Base-by-base conservation (phyloP, 2,329 filamentous ascomycete species). In the Parastagonospora avenae region DNA sequence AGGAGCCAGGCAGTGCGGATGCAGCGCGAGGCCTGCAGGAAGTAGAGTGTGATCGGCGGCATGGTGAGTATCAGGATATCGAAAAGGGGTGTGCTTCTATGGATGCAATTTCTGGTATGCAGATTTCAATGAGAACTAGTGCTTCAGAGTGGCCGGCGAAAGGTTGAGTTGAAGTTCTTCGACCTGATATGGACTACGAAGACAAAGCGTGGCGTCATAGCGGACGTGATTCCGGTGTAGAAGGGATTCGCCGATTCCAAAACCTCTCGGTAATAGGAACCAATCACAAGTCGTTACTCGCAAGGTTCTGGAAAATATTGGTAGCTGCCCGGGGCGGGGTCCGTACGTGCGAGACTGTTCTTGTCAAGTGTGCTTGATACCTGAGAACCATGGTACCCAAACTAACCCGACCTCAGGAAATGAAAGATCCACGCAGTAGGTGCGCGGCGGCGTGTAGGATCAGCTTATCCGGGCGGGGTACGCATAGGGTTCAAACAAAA, bases 1-100 rank as follows among this genome's bases (percentile, higher is more conserved):
- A 80, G 72, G 5, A 79, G 70, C 78, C 77, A 80, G 40, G 78
- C 77, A 31, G 68, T 74, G 12, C 76, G 74, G 41, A 79, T 78
- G 46, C 63, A 70, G 47, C 76, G 72, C 2, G 78, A 80, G 40
- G 76, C 74, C 64, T 80, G 75, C 8, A 80, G 73, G 57, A 80
- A 80, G 62, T 73, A 78, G 28, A 80, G 73, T 1, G 75, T 79
- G 43, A 79, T 77, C 37, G 54, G 50, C 24, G 61, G 37, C 58
- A 62, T 62, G 8, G 11, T 42, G 10, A 29, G 3, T 8, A 14
- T 24, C 19, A 24, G 19, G 5, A 24, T 24, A 24, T 24, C 19
- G 19, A 24, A 3, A 24, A 24, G 3, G 19, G 19, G 19, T 24
- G 5, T 24, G 32, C 15, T 11, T 7, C 19, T 31, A 9, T 9